Base-by-base conservation (phyloP, 352 stramenopile species). In the Globisporangium lucens region DNA sequence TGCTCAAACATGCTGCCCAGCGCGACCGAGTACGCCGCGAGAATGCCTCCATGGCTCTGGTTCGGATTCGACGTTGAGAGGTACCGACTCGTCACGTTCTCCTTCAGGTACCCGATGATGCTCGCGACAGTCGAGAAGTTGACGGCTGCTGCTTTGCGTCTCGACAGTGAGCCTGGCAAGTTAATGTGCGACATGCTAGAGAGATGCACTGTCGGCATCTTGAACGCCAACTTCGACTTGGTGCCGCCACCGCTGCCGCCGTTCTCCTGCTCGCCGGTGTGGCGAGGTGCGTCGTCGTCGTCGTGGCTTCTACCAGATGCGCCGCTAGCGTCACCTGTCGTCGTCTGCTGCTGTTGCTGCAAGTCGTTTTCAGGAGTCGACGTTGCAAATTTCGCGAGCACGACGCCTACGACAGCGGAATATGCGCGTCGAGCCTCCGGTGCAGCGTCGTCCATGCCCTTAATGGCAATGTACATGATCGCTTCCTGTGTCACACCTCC, bases 61-160 rank as follows among this genome's bases (percentile, higher is more conserved):
- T 75, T 76, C 30, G 78, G 78, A 52, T 79, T 84, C 30, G 58
- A 78, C 0, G 65, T 55, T 20, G 77, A 80, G 7, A 93, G 56
- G 61, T 89, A 91, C 64, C 89, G 88, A 66, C 69, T 80, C 29
- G 70, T 72, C 22, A 96, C 57, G 47, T 85, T 75, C 17, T 96
- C 89, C 55, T 94, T 94, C 24, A 95, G 83, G 62, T 91, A 93
- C 15, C 86, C 51, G 24, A 96, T 73, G 22, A 92, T 82, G 56
- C 79, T 89, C 4, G 84, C 79, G 30, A 96, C 83, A 41, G 79
- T 91, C 3, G 87, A 88, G 46, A 96, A 91, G 63, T 89, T 79
- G 9, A 87, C 75, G 1, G 77, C 75, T 8, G 80, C 61, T 3
- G 80, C 71, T 66, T 94, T 94, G 24, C 81, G 77, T 4, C 85